These are phyloP conservation scores for Colletotrichum trifolii DNA, from an alignment of 2,329 filamentous ascomycete genomes.

Conservation along the genomic window DNA sequence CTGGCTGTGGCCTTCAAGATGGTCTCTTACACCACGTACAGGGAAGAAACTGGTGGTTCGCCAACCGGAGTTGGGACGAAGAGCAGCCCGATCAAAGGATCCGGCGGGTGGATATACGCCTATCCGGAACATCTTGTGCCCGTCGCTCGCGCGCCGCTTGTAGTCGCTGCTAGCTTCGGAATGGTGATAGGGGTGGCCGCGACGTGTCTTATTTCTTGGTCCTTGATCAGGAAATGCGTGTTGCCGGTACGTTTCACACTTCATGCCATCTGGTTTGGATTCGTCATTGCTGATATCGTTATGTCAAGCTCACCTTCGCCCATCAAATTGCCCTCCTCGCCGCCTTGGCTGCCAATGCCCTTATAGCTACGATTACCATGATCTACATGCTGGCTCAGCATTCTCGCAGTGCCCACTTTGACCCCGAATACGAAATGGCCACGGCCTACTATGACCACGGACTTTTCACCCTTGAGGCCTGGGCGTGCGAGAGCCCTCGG, in stretches of 20 bases:
- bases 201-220: background rate
- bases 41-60: background rate
- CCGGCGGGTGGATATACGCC: background rate
- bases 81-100: conserved; percentile 3
- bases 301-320: background rate
- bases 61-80: background rate
- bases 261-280: background rate
- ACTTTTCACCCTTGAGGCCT: background rate
- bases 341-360: background rate
- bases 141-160: background rate
- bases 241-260: background rate
- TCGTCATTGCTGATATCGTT: background rate
- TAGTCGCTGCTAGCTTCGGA: background rate
- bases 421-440: background rate
- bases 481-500: background rate
- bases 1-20: background rate
- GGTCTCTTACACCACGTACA: background rate
- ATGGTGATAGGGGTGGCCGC: background rate
- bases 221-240: background rate
- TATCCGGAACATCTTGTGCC: background rate
- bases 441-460: background rate
- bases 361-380: background rate
- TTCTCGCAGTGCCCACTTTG: background rate
- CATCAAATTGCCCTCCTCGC: background rate
- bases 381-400: background rate